Evolutionary conservation across 441 rosid genomes (phyloP).

Genomic region (Pelargonium myrrhifolium): DNA sequence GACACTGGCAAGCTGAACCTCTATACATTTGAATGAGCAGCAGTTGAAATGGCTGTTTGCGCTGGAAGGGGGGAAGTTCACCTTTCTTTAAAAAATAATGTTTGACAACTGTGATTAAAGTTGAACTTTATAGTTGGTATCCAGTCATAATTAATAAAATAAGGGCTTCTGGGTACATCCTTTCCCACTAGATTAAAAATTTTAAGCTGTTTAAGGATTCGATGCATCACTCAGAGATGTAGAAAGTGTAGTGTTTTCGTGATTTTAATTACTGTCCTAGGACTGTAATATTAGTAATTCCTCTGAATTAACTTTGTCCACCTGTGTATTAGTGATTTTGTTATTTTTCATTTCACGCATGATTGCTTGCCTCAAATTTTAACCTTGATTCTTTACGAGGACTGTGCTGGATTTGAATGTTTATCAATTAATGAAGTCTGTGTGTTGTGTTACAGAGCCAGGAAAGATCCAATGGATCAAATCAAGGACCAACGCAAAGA

Average conservation of each 20-base stretch:
- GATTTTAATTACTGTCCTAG: no score
- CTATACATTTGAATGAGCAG: no score
- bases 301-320: no score
- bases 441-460: conserved; percentile 32
- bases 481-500: conserved; percentile 82
- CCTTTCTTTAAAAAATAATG: neutral
- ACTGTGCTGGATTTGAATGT: neutral
- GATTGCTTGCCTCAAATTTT: neutral
- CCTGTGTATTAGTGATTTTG: neutral
- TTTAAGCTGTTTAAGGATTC: neutral
- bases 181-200: neutral
- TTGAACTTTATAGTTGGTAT: neutral
- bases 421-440: conserved; percentile 9
- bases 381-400: neutral
- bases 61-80: neutral
- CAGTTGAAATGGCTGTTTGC: neutral
- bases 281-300: no score
- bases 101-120: neutral
- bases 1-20: neutral
- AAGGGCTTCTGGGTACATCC: neutral
- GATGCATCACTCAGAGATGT: neutral
- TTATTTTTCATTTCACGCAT: neutral
- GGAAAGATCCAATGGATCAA: conserved; percentile 60
- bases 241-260: no score
- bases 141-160: neutral